Conservation (phyloP, 1,284 basidiomycete genomes). For the Cryptococcus neoformans region DNA sequence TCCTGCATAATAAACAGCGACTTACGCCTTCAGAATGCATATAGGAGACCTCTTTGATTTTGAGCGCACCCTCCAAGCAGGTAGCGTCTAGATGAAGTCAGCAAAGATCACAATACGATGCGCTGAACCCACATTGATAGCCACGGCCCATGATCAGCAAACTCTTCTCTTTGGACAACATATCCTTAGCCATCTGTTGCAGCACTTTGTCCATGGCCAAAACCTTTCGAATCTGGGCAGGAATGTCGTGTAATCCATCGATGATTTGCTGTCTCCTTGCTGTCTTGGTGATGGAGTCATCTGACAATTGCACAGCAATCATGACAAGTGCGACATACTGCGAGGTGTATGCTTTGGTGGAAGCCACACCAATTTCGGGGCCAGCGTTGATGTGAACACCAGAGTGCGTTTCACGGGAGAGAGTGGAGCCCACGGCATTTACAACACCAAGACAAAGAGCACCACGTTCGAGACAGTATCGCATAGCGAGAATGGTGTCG, state of each 20-base stretch:
- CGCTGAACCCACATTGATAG: conserved; percentile 70
- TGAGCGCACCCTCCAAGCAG: conserved; percentile 95
- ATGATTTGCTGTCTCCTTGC: conserved; percentile 92
- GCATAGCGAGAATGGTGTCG: conserved; percentile 93
- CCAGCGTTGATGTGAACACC: conserved; percentile 99
- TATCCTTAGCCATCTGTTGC: conserved; percentile 77
- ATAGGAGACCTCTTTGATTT: conserved; percentile 98
- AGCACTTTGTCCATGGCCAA: conserved; percentile 76
- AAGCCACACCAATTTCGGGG: conserved; percentile 98
- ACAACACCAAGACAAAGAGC: conserved; percentile 93
- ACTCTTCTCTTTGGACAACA: conserved; percentile 76
- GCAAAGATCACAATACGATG: not conserved
- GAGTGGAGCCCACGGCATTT: conserved; percentile 97
- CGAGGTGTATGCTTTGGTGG: conserved; percentile 99
- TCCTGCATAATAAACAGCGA: conserved; percentile 4
- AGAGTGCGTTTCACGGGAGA: conserved; percentile 98
- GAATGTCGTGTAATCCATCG: conserved; percentile 85
- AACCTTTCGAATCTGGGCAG: conserved; percentile 83
- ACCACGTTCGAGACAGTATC: conserved; percentile 95
- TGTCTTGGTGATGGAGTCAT: conserved; percentile 91
- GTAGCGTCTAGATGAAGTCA: conserved; percentile 65
- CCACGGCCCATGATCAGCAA: conserved; percentile 97
- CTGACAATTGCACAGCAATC: conserved; percentile 96
- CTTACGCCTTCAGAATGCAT: conserved; percentile 79
- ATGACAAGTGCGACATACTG: conserved; percentile 98